Percentiles rank a stretch among this genome's conserved stretches.
Conservation (phyloP, 139 green algal species). For the Micractinium conductrix region DNA sequence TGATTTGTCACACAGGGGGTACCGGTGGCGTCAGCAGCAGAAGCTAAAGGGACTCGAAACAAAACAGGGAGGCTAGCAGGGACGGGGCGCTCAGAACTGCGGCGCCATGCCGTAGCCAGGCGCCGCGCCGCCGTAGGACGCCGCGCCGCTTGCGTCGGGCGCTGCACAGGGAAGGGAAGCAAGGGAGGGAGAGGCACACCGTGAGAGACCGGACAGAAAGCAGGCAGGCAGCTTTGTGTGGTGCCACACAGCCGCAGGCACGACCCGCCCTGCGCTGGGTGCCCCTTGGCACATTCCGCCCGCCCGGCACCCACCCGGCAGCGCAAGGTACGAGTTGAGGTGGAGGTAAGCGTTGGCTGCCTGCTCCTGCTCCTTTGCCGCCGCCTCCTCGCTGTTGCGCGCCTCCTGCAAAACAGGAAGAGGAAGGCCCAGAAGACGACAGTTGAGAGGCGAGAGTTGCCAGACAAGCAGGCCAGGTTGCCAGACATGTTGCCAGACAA, state of each 20-base stretch:
- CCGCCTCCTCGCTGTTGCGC: constrained; percentile 41
- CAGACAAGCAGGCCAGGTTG: neutral
- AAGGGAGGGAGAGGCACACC: no score
- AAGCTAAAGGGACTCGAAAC: no score
- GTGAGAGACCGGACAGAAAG: no score
- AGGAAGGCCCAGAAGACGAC: neutral
- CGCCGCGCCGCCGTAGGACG: constrained; percentile 1
- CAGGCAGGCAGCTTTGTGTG: no score
- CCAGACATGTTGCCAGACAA: no score
- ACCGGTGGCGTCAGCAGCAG: no score
- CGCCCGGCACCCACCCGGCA: no score
- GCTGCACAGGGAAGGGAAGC: no score
- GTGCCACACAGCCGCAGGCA: constrained; percentile 1
- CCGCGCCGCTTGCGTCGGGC: neutral
- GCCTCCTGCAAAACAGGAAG: constrained; percentile 30
- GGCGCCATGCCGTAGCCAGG: constrained; percentile 1
- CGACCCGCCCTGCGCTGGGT: no score
- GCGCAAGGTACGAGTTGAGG: constrained; percentile 52
- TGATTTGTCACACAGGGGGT: no score
- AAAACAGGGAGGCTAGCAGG: neutral
- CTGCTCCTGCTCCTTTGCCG: constrained; percentile 58
- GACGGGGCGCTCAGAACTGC: constrained; percentile 9
- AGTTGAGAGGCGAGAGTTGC: neutral
- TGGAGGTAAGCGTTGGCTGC: constrained; percentile 66
- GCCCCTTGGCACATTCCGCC: no score